These are phyloP conservation scores for Evernia prunastri DNA, from an alignment of 495 filamentous ascomycete species.

Conservation along the genomic window DNA sequence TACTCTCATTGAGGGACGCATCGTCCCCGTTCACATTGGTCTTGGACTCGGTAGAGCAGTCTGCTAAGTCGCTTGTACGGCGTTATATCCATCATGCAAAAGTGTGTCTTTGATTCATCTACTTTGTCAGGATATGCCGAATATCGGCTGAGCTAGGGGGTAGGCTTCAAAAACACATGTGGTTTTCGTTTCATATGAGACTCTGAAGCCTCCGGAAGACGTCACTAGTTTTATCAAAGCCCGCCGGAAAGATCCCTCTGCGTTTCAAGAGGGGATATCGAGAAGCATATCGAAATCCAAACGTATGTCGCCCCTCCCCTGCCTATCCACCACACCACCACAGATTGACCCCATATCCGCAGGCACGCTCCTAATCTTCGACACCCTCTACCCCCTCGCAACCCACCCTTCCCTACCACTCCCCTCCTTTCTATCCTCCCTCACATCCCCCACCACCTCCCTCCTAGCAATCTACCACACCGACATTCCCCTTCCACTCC, in stretches of 20 bases:
- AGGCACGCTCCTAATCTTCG: constrained; percentile 57
- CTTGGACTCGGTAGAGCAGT: constrained; percentile 80
- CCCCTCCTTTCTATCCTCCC: constrained; percentile 47
- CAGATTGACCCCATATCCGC: constrained; percentile 21
- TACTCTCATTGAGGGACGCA: constrained; percentile 69
- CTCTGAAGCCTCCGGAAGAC: constrained; percentile 50
- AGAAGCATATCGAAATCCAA: neutral
- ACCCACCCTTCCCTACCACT: constrained; percentile 36
- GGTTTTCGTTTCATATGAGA: constrained; percentile 74
- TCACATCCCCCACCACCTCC: constrained; percentile 44
- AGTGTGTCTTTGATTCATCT: constrained; percentile 35
- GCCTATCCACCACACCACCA: too few relatives aligned
- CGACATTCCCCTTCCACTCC: constrained; percentile 49
- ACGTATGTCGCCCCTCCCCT: constrained; percentile 27
- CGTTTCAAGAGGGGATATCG: constrained; percentile 51
- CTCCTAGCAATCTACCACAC: constrained; percentile 61
- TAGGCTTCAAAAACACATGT: constrained; percentile 53
- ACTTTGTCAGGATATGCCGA: neutral
- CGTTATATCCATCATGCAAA: constrained; percentile 74
- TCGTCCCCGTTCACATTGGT: constrained; percentile 82
- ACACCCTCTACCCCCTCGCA: constrained; percentile 52
- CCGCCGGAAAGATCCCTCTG: constrained; percentile 47
- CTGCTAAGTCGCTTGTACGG: constrained; percentile 58
- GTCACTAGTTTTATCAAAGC: constrained; percentile 60
- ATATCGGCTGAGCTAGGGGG: constrained; percentile 5